Conservation (phyloP, 768 basidiomycete genomes). For the Termitomyces sp. region DNA sequence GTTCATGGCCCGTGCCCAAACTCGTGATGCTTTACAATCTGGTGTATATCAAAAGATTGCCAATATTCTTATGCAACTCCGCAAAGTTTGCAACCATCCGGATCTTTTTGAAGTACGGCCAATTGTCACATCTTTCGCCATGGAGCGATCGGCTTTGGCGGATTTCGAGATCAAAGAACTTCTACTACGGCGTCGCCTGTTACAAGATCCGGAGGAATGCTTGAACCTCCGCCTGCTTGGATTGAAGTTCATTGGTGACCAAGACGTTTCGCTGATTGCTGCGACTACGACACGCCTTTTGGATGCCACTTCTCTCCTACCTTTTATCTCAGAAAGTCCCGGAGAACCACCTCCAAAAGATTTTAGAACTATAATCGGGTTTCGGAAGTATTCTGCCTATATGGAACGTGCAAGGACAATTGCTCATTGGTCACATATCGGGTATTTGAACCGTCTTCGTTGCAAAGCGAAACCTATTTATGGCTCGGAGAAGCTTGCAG, state of each 20-base stretch:
- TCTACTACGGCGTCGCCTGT: slow-evolving; percentile 69
- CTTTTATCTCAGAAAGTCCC: slow-evolving; percentile 44
- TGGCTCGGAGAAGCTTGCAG: slow-evolving; percentile 39
- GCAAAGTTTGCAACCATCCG: slow-evolving; percentile 95
- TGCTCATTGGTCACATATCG: slow-evolving; percentile 63
- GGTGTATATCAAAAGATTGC: slow-evolving; percentile 87
- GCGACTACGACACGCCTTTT: slow-evolving; percentile 49
- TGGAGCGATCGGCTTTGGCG: slow-evolving; percentile 68
- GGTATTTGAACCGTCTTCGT: slow-evolving; percentile 69
- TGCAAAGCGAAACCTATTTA: slow-evolving; percentile 47
- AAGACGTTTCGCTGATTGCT: slow-evolving; percentile 47
- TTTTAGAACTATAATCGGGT: slow-evolving; percentile 70
- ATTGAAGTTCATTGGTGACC: slow-evolving; percentile 52
- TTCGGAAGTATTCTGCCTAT: slow-evolving; percentile 45
- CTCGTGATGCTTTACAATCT: slow-evolving; percentile 73
- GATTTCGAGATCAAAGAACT: slow-evolving; percentile 87
- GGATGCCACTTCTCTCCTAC: slow-evolving; percentile 53
- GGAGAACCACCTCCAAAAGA: slow-evolving; percentile 71
- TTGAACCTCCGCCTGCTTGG: slow-evolving; percentile 62
- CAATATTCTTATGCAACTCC: slow-evolving; percentile 96
- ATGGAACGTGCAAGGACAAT: slow-evolving; percentile 44
- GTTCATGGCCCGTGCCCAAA: slow-evolving; percentile 88
- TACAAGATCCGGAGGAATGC: slow-evolving; percentile 46
- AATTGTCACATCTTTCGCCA: slow-evolving; percentile 70
- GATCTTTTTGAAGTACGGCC: slow-evolving; percentile 89